These are phyloP conservation scores for Gillenia trifoliata DNA, from an alignment of 306 rosid genomes.

Conservation along the genomic window DNA sequence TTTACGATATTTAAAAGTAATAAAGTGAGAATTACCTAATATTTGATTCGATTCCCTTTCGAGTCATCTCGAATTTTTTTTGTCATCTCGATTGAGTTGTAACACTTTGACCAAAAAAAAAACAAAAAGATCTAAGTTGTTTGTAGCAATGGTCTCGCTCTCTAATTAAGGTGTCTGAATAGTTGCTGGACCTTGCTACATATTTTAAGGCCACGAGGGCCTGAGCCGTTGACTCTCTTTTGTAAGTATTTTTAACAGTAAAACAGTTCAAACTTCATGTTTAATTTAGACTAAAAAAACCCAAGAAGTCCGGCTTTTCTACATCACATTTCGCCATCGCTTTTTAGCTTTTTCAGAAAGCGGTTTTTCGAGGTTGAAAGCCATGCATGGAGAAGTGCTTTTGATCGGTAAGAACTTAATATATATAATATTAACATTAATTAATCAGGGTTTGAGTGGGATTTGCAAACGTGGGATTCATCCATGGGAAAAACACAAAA, in stretches of 20 bases:
- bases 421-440: background rate
- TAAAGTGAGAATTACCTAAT: too few species aligned
- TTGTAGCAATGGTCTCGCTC: background rate
- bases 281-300: background rate
- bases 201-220: background rate
- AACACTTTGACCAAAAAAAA: too few species aligned
- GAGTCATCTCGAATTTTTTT: background rate
- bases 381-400: background rate
- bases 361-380: background rate
- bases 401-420: background rate
- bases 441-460: background rate
- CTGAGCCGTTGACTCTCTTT: background rate
- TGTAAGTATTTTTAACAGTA: background rate
- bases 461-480: slow-evolving; percentile 12
- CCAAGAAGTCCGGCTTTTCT: background rate
- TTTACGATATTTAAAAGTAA: too few species aligned
- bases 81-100: too few species aligned
- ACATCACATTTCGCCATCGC: background rate
- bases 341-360: slow-evolving; percentile 3
- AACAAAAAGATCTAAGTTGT: too few species aligned
- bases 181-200: background rate
- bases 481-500: background rate
- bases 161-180: background rate
- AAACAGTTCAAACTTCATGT: background rate
- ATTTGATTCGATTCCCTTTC: background rate